Evolutionary conservation across 2,329 filamentous ascomycete species (phyloP).

Genomic region (Amphichorda felina): DNA sequence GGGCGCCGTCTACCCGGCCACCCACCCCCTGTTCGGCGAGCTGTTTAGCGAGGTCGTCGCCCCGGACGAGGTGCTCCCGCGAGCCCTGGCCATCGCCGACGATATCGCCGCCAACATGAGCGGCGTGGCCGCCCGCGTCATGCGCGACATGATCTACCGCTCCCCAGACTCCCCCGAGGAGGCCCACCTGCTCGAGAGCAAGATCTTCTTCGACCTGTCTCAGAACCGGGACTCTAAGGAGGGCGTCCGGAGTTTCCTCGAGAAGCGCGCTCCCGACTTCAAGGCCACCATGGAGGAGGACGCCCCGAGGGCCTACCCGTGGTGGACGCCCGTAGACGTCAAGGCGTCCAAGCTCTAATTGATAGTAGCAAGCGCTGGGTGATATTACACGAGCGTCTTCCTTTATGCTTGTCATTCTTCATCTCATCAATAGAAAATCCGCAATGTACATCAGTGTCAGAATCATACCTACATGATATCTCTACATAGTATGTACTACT

Average conservation of each 20-base stretch:
- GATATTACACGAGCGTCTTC: too few species aligned
- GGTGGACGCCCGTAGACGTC: constrained; percentile 44
- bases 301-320: constrained; percentile 49
- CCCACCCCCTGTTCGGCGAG: constrained; percentile 37
- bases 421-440: too few species aligned
- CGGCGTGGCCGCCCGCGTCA: constrained; percentile 49
- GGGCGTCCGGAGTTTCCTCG: constrained; percentile 55
- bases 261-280: constrained; percentile 56
- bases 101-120: constrained; percentile 59
- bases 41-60: constrained; percentile 57
- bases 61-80: constrained; percentile 47
- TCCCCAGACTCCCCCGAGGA: constrained; percentile 49
- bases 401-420: too few species aligned
- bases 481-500: too few species aligned
- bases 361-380: too few species aligned
- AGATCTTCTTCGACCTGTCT: constrained; percentile 50
- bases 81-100: constrained; percentile 53
- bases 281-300: constrained; percentile 38
- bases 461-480: too few species aligned
- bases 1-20: constrained; percentile 44
- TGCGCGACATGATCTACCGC: constrained; percentile 60
- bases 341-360: constrained; percentile 10
- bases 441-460: too few species aligned
- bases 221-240: constrained; percentile 48
- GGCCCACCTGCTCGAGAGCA: constrained; percentile 58